Evolutionary conservation across 163 green algal genomes (phyloP).

Genomic region (Scenedesmus sp.): DNA sequence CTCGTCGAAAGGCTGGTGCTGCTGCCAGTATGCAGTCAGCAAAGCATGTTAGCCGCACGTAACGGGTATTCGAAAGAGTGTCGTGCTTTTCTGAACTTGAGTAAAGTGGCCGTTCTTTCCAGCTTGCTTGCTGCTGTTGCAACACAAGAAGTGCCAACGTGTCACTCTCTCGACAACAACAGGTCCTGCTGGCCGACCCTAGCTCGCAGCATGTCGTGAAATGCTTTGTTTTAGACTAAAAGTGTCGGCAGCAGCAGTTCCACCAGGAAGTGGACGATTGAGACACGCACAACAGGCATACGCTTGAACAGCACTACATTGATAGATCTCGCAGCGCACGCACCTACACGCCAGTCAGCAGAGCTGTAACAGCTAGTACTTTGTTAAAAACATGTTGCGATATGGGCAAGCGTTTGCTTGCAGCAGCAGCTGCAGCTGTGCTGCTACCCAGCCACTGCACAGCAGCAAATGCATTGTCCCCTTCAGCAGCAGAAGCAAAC

Average conservation of each 20-base stretch:
- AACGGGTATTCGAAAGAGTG: too few relatives aligned
- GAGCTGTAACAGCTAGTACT: neutral
- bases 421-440: neutral
- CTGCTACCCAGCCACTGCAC: neutral
- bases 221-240: too few relatives aligned
- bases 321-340: neutral
- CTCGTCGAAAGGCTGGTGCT: too few relatives aligned
- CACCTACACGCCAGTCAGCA: neutral
- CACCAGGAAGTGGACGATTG: neutral
- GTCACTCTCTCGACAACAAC: neutral
- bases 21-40: too few relatives aligned
- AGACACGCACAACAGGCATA: neutral
- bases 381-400: neutral
- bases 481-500: neutral
- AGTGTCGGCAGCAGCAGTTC: neutral
- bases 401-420: neutral
- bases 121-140: neutral
- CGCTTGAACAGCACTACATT: slow-evolving; percentile 1
- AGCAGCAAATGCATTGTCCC: neutral
- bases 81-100: too few relatives aligned
- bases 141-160: neutral
- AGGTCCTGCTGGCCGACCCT: neutral
- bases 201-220: neutral
- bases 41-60: too few relatives aligned
- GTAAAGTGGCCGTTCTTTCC: neutral